Percentiles rank a stretch among this genome's conserved stretches.
These are phyloP conservation scores for Uncinocarpus reesii DNA, from an alignment of 2,329 filamentous ascomycete species.

Conservation along the genomic window DNA sequence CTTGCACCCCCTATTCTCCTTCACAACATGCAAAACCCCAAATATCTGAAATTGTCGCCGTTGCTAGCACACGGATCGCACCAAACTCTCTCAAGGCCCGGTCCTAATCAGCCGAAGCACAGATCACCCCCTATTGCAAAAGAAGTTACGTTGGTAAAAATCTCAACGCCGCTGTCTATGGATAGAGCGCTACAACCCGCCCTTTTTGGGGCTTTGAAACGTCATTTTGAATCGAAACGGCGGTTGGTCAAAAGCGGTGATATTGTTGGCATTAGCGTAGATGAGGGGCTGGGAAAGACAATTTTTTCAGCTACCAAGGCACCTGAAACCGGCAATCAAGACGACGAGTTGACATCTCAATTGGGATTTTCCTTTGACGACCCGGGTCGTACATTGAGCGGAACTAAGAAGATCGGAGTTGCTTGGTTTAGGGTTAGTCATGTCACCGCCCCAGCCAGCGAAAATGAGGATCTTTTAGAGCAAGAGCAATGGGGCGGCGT, in stretches of 20 bases:
- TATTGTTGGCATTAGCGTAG: constrained; percentile 77
- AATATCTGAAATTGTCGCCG: constrained; percentile 68
- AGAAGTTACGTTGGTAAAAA: constrained; percentile 78
- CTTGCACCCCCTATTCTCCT: constrained; percentile 81
- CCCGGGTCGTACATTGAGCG: constrained; percentile 11
- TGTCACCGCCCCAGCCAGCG: constrained; percentile 49
- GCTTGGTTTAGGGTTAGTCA: constrained; percentile 91
- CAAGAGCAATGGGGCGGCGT: constrained; percentile 75
- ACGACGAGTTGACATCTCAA: constrained; percentile 51
- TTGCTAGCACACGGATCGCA: constrained; percentile 27
- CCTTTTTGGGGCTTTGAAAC: constrained; percentile 75
- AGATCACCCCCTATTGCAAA: constrained; percentile 51
- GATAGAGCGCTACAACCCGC: constrained; percentile 77
- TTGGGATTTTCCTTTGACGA: constrained; percentile 12
- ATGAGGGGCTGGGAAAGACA: constrained; percentile 70
- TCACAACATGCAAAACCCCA: constrained; percentile 69
- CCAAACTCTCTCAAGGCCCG: constrained; percentile 45
- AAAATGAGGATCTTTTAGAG: constrained; percentile 29
- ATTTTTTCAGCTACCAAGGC: constrained; percentile 58
- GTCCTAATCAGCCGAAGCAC: constrained; percentile 43
- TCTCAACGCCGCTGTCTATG: constrained; percentile 78
- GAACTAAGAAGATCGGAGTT: constrained; percentile 48
- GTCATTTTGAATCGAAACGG: constrained; percentile 72
- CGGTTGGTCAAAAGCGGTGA: constrained; percentile 80
- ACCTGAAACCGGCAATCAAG: constrained; percentile 49